phyloP scores from a whole-genome alignment of 345 rosid genomes.

The Cochlearia excelsa region DNA sequence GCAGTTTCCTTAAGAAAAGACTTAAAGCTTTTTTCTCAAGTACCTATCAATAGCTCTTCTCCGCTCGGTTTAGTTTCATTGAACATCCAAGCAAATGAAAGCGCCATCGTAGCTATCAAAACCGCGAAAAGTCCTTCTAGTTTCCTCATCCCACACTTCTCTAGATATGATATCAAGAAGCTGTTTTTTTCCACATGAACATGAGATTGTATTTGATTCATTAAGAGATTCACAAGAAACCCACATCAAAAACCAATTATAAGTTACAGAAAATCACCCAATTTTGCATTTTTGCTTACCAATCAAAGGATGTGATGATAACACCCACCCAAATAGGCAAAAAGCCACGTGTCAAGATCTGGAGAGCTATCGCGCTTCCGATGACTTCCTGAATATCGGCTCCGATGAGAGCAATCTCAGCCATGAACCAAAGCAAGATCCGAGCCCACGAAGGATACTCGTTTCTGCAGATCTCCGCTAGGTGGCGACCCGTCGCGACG shows the following conservation, averaged over 20 bases:
- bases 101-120: conserved; percentile 70
- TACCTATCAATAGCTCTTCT: conserved; percentile 67
- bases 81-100: conserved; percentile 87
- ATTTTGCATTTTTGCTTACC: conserved; percentile 42
- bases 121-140: conserved; percentile 74
- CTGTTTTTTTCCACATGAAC: conserved; percentile 39
- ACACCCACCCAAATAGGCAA: conserved; percentile 92
- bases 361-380: conserved; percentile 88
- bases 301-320: conserved; percentile 76
- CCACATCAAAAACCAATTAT: not conserved
- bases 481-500: conserved; percentile 77
- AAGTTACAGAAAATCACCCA: not conserved
- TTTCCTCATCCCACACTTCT: conserved; percentile 77
- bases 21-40: not conserved
- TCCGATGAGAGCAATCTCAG: conserved; percentile 86
- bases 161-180: conserved; percentile 67
- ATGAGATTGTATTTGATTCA: not conserved
- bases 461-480: conserved; percentile 83
- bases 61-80: conserved; percentile 71
- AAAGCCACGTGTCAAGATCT: conserved; percentile 78
- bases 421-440: conserved; percentile 76
- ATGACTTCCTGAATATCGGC: conserved; percentile 97
- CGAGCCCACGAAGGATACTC: conserved; percentile 85
- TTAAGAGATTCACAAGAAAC: conserved; percentile 4
- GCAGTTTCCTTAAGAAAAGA: not conserved